Conservation (phyloP, 2,329 filamentous ascomycete genomes). For the Aureobasidium sp. region DNA sequence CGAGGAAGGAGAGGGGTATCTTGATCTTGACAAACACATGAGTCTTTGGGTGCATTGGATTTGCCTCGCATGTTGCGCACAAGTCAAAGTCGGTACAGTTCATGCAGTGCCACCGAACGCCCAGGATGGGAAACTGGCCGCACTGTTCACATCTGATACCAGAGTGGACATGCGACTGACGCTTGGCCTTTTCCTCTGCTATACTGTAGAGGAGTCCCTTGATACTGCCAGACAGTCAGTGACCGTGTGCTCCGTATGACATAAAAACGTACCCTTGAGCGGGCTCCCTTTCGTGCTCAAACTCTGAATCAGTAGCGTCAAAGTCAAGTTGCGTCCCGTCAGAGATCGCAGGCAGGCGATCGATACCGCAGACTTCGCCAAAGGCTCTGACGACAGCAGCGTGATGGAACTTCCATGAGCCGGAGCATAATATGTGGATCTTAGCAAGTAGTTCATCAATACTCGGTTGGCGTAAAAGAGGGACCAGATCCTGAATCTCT, state of each 20-base stretch:
- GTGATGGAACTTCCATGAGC: constrained; percentile 17
- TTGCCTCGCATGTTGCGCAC: constrained; percentile 80
- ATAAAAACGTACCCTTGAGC: constrained; percentile 23
- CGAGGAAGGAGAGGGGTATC: constrained; percentile 79
- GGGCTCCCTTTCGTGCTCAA: constrained; percentile 21
- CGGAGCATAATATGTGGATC: constrained; percentile 12
- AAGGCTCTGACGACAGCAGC: constrained; percentile 11
- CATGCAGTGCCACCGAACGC: constrained; percentile 86
- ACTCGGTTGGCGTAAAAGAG: not conserved
- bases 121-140: constrained; percentile 78
- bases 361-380: constrained; percentile 9
- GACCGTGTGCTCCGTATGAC: too few relatives aligned
- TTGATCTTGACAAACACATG: constrained; percentile 96
- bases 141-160: constrained; percentile 91
- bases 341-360: constrained; percentile 5
- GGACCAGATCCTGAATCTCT: not conserved
- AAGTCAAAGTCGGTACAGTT: constrained; percentile 96
- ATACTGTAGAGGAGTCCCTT: constrained; percentile 71
- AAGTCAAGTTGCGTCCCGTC: constrained; percentile 12
- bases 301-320: constrained; percentile 22
- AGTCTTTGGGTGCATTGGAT: constrained; percentile 74
- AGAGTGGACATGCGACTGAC: constrained; percentile 84
- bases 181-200: constrained; percentile 82
- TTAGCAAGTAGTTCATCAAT: constrained; percentile 12
- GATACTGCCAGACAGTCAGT: constrained; percentile 16